Evolutionary conservation across 768 basidiomycete species (phyloP), one percentile per base, ranked within the genome.

Genomic region (Tylopilus sp.): DNA sequence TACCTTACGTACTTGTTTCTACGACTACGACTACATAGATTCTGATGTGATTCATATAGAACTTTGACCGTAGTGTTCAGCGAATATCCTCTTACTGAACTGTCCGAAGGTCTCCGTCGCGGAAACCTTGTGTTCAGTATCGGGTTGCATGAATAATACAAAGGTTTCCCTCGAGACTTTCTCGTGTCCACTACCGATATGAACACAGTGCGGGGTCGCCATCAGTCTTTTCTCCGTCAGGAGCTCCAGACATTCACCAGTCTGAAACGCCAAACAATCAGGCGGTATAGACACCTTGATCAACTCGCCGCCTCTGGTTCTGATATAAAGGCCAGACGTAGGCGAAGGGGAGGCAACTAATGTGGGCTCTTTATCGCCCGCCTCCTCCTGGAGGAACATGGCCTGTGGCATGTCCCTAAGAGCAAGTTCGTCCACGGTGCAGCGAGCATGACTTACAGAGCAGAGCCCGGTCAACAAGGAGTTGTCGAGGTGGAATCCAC

Each of bases 141-240:
- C 82, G 6, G 95, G 95, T 66, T 95, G 86, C 88, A 91, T 85
- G 72, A 90, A 89, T 12, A 94, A 67, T 10, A 88, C 90, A 61
- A 92, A 91, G 0, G 97, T 98, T 68, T 98, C 94, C 47, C 95
- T 76, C 5, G 79, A 82, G 22, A 93, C 77, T 22, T 69, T 71
- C 9, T 77, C 77, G 12, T 71, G 66, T 15, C 73, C 71, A 46
- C 71, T 72, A 6, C 85, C 91, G 6, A 91, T 84, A 53, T 85
- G 81, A 39, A 98, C 95, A 42, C 91, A 97, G 59, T 98, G 95
- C 12, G 95, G 95, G 0, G 97, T 99, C 0, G 97, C 97, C 39
- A 85, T 80, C 15, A 99, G 75, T 49, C 77, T 80, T 13, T 85
- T 82, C 10, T 77, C 82, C 2, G 95, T 98, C 21, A 95, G 86